phyloP scores from a whole-genome alignment of 2,329 filamentous ascomycete genomes.

The Phialophora verrucosa region DNA sequence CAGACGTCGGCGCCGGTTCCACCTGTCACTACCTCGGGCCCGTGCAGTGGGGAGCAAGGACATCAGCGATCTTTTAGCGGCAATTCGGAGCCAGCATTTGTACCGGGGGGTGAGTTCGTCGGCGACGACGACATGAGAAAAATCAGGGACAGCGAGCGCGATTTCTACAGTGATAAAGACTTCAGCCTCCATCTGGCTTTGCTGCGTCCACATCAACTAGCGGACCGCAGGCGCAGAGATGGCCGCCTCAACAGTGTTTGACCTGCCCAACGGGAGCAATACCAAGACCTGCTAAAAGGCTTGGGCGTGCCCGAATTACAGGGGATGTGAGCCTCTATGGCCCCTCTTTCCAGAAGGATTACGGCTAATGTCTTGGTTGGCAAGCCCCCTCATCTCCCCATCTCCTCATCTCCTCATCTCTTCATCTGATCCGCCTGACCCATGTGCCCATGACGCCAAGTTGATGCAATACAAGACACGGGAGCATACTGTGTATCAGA shows the following conservation, averaged over 20 bases:
- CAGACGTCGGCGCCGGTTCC: constrained; percentile 12
- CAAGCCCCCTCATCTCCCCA: neutral
- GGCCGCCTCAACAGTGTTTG: constrained; percentile 1
- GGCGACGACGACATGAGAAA: neutral
- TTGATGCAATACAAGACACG: neutral
- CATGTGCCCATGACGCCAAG: neutral
- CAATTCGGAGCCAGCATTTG: neutral
- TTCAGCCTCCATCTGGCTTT: constrained; percentile 1
- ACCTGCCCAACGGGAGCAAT: neutral
- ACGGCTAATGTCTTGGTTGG: neutral
- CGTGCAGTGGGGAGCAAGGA: constrained; percentile 10
- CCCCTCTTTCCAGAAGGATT: neutral
- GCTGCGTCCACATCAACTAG: constrained; percentile 8
- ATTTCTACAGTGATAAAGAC: neutral
- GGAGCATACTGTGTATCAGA: neutral
- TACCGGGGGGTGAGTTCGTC: neutral
- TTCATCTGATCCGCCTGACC: neutral
- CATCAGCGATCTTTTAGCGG: constrained; percentile 12
- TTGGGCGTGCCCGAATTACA: neutral
- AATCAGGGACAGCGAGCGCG: neutral
- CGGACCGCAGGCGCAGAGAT: constrained; percentile 2
- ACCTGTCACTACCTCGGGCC: constrained; percentile 7
- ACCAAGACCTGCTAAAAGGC: constrained; percentile 13
- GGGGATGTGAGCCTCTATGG: neutral
- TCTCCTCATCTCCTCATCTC: neutral